Evolutionary conservation across 768 basidiomycete species (phyloP).

Genomic region (Suillus lakei): DNA sequence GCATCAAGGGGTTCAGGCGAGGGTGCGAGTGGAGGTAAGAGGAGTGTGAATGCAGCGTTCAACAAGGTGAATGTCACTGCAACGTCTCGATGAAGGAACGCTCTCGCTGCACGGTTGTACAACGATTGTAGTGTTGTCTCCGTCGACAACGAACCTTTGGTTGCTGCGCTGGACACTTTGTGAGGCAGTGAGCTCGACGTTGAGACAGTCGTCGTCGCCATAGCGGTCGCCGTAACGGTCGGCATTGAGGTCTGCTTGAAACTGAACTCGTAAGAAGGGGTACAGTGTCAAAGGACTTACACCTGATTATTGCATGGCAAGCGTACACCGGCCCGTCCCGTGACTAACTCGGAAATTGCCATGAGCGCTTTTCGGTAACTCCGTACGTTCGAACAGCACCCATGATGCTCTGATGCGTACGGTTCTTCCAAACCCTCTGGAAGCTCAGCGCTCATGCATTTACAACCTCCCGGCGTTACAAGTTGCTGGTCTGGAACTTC

Average conservation of each 20-base stretch:
- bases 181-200: constrained; percentile 37
- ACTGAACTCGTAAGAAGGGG: neutral
- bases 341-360: no score
- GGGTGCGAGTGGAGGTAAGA: constrained; percentile 46
- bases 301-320: no score
- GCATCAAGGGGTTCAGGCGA: constrained; percentile 47
- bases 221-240: constrained; percentile 49
- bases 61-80: constrained; percentile 68
- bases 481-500: no score
- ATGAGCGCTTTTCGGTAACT: no score
- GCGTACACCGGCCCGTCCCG: no score
- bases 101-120: constrained; percentile 77
- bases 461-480: no score
- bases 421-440: no score
- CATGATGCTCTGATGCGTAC: no score
- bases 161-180: constrained; percentile 33
- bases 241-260: constrained; percentile 41
- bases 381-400: no score
- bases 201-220: constrained; percentile 30
- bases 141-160: constrained; percentile 31
- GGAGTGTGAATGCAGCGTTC: constrained; percentile 66
- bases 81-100: constrained; percentile 78
- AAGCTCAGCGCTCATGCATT: no score
- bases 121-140: constrained; percentile 66
- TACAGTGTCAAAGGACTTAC: no score